phyloP scores from a whole-genome alignment of 2,329 filamentous ascomycete species.

The Pleurostoma richardsiae region DNA sequence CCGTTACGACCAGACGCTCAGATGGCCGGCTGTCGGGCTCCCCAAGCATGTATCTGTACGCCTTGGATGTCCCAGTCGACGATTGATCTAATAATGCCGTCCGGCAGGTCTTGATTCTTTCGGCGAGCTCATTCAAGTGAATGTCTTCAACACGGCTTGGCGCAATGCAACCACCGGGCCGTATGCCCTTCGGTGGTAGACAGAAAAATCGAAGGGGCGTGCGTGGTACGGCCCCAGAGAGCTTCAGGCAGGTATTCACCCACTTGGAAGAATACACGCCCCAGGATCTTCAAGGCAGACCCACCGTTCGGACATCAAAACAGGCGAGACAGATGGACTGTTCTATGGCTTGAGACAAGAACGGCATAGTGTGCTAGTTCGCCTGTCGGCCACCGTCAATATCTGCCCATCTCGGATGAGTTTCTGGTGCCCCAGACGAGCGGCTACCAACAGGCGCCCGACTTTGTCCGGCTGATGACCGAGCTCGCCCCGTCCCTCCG shows the following conservation, averaged over 20 bases:
- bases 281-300: background rate
- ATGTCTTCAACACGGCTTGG: background rate
- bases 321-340: background rate
- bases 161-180: background rate
- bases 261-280: background rate
- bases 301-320: background rate
- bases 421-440: too few species aligned
- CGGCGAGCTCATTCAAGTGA: background rate
- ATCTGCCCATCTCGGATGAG: too few species aligned
- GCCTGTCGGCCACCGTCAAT: too few species aligned
- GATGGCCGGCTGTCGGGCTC: background rate
- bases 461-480: background rate
- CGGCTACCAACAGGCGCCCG: background rate
- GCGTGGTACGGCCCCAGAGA: background rate
- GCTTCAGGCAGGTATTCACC: background rate
- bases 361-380: background rate
- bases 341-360: background rate
- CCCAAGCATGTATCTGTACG: background rate
- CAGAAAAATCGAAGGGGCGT: background rate
- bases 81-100: too few species aligned
- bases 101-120: background rate
- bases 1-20: background rate
- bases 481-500: too few species aligned
- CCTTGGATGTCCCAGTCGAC: background rate
- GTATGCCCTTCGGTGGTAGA: background rate